Base-by-base conservation (phyloP, 2,329 filamentous ascomycete genomes). In the Sarocladium strictum region DNA sequence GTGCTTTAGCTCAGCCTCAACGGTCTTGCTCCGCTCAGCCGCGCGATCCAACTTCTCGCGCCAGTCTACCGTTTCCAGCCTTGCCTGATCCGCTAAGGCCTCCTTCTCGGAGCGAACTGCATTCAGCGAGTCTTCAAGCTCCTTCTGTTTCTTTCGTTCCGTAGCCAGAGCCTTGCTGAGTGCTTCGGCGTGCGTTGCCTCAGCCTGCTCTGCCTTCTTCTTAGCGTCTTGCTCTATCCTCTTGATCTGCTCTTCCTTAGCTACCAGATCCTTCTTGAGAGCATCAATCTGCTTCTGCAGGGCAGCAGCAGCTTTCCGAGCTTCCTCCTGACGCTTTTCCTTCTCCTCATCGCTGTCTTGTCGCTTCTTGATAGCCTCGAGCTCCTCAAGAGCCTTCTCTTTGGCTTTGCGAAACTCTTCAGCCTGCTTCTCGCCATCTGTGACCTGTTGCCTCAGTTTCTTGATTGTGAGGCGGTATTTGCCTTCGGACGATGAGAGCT, bases 401-500 rank as follows among this genome's bases (percentile, higher is more conserved):
- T 81, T 77, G 55, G 76, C 79, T 43, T 73, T 78, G 66, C 70
- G 82, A 60, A 83, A 76, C 59, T 85, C 83, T 53, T 73, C 79
- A 62, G 83, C 69, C 54, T 82, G 78, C 64, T 83, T 86, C 58
- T 90, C 87, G 33, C 83, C 79, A 49, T 87, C 82, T 11, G 79
- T 72, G 14, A 88, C 69, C 63, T 87, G 86, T 21, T 76, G 73
- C 41, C 85, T 83, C 56, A 97, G 72, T 64, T 90, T 92, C 69
- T 94, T 96, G 63, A 97, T 89, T 3, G 86, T 85, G 5, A 83
- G 83, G 57, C 93, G 79, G 59, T 95, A 86, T 64, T 91, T 90
- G 69, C 97, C 82, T 67, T 99, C 94, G 0, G 83, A 88, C 62
- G 87, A 89, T 1, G 90, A 92, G 9, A 97, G 77, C 60, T 87